Evolutionary conservation across 768 basidiomycete species (phyloP).

Genomic region (Fomitopsis pulvina): DNA sequence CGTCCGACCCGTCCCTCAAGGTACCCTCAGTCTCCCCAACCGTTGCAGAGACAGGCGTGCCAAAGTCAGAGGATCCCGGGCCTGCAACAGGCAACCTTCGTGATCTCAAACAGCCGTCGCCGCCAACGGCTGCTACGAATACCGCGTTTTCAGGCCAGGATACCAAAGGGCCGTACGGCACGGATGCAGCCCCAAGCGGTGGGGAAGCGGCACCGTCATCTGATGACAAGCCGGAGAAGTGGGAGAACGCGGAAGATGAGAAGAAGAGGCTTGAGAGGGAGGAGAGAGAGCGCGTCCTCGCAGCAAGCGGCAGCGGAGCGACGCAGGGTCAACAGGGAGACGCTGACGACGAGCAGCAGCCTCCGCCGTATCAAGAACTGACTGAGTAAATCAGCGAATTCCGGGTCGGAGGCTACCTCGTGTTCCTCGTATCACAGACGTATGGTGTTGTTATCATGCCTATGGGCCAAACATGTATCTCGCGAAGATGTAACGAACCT

Average conservation of each 20-base stretch:
- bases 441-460: no score
- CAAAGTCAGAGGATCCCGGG: conserved; percentile 62
- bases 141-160: not conserved
- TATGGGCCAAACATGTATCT: no score
- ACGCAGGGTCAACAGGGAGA: conserved; percentile 24
- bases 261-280: conserved; percentile 52
- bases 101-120: conserved; percentile 32
- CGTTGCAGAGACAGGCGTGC: conserved; percentile 73
- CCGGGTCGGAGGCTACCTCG: not conserved
- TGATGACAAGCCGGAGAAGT: conserved; percentile 46
- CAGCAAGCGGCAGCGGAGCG: conserved; percentile 12
- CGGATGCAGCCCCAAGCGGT: conserved; percentile 5
- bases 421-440: not conserved
- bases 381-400: not conserved
- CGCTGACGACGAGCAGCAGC: conserved; percentile 25
- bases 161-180: conserved; percentile 2
- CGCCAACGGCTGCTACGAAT: not conserved
- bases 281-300: conserved; percentile 43
- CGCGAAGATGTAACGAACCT: not conserved
- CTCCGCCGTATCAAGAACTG: conserved; percentile 40
- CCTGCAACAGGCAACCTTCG: conserved; percentile 59
- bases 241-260: conserved; percentile 57
- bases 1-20: conserved; percentile 20
- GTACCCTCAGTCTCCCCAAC: conserved; percentile 44
- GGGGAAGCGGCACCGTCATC: conserved; percentile 41